A percentile compares a stretch with the other conserved stretches of the same genome.
phyloP scores from a whole-genome alignment of 805 yeast genomes.

The Metschnikowia sp. region DNA sequence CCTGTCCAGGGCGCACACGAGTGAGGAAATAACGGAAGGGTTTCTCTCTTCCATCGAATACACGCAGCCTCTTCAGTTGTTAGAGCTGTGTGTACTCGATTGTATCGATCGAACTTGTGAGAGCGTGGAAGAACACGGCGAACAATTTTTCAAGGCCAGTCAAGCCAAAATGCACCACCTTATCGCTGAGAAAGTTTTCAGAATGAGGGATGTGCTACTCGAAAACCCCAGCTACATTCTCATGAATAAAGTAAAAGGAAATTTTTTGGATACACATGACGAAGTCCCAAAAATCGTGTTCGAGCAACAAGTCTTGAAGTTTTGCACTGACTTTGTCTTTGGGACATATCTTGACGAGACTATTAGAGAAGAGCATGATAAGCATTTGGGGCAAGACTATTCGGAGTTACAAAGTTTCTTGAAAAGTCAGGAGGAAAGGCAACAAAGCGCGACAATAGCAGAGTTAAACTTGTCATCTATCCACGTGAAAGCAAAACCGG shows the following conservation, averaged over 20 bases:
- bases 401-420: constrained; percentile 19
- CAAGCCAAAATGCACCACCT: constrained; percentile 33
- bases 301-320: constrained; percentile 32
- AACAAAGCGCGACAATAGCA: constrained; percentile 23
- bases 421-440: constrained; percentile 15
- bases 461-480: constrained; percentile 25
- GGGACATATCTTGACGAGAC: constrained; percentile 35
- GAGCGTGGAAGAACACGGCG: constrained; percentile 30
- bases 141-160: constrained; percentile 40
- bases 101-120: constrained; percentile 26
- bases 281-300: constrained; percentile 35
- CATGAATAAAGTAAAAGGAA: constrained; percentile 17
- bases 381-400: constrained; percentile 20
- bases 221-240: constrained; percentile 15
- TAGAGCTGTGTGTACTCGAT: not conserved
- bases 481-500: constrained; percentile 20
- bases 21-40: constrained; percentile 13
- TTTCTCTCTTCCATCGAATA: constrained; percentile 3
- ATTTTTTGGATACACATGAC: constrained; percentile 18
- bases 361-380: constrained; percentile 24
- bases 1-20: constrained; percentile 12
- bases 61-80: not conserved
- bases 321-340: constrained; percentile 47
- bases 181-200: constrained; percentile 36
- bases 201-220: constrained; percentile 29